Conservation (phyloP, 78 protist genomes). For the Anaeramoeba flamelloides region DNA sequence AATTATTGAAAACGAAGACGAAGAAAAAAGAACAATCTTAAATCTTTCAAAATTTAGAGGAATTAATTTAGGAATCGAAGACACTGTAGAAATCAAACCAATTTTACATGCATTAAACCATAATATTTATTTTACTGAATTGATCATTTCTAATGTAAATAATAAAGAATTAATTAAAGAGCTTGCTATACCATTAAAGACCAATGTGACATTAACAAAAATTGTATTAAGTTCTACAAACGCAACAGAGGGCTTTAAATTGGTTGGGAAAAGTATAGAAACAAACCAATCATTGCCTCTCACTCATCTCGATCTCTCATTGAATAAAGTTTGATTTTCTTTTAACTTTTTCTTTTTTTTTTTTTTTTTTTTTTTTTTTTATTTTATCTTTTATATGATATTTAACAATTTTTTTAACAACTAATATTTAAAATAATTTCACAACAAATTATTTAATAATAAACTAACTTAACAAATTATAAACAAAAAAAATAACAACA, state of each 20-base stretch:
- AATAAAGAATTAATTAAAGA: not conserved
- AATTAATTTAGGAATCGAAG: not conserved
- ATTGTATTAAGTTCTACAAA: not conserved
- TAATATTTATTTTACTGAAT: not conserved
- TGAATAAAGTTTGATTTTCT: too few species aligned
- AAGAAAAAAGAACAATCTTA: not conserved
- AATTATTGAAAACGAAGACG: not conserved
- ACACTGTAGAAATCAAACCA: not conserved
- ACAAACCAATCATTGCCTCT: not conserved
- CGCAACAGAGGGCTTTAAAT: not conserved
- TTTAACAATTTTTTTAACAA: too few species aligned
- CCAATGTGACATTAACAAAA: not conserved
- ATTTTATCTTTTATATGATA: too few species aligned
- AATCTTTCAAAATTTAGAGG: too few species aligned
- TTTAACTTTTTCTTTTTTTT: too few species aligned
- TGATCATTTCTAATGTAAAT: not conserved
- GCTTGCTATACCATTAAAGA: not conserved
- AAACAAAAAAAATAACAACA: too few species aligned
- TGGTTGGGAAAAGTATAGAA: not conserved
- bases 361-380: too few species aligned
- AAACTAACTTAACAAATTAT: too few species aligned
- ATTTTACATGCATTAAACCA: not conserved
- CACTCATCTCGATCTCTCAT: not conserved
- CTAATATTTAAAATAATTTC: too few species aligned
- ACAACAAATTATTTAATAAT: too few species aligned